Conservation (phyloP, 352 stramenopile genomes). For the Phytophthora quininea region DNA sequence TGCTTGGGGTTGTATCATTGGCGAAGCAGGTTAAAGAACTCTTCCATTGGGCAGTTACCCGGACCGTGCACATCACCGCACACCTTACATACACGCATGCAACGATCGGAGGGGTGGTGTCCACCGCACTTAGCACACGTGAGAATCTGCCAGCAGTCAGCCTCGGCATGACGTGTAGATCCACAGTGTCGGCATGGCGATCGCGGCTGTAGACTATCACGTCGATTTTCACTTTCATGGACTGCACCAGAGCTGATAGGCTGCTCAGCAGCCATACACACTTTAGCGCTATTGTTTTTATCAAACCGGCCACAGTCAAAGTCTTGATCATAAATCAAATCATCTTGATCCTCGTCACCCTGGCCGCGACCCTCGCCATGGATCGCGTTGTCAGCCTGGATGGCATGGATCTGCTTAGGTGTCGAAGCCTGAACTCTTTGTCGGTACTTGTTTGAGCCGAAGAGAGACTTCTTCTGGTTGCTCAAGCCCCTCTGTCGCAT, state of each 20-base stretch:
- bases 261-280: too few species aligned
- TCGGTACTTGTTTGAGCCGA: not conserved
- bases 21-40: constrained; percentile 12
- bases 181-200: constrained; percentile 15
- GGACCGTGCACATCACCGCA: constrained; percentile 11
- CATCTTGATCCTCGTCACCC: not conserved
- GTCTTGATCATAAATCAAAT: too few species aligned
- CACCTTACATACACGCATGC: constrained; percentile 10
- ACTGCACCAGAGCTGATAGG: not conserved
- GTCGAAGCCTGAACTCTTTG: not conserved
- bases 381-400: not conserved
- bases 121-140: constrained; percentile 16
- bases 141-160: constrained; percentile 17
- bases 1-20: constrained; percentile 14
- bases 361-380: not conserved
- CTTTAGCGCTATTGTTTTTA: not conserved
- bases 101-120: constrained; percentile 16
- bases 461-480: constrained; percentile 4
- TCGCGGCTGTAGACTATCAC: not conserved
- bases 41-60: constrained; percentile 13
- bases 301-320: not conserved
- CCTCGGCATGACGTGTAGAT: constrained; percentile 1
- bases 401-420: not conserved
- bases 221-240: not conserved
- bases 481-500: not conserved